A percentile compares a stretch with the other conserved stretches of the same genome.
Conservation (phyloP, 2,329 filamentous ascomycete species). For the Huntiella abstrusa region DNA sequence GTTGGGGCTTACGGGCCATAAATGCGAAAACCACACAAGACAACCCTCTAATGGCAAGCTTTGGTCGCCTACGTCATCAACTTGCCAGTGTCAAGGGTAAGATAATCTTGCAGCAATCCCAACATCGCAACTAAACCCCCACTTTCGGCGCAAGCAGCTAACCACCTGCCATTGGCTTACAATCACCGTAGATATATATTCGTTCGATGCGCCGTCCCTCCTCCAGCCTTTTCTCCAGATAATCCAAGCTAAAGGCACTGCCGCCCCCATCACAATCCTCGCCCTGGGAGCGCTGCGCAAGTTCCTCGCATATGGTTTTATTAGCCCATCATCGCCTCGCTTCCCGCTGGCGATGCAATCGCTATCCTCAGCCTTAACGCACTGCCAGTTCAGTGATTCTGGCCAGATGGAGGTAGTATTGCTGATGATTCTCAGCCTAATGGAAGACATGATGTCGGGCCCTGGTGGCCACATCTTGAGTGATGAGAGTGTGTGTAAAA, state of each 20-base stretch:
- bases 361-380: slow-evolving; percentile 83
- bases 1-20: slow-evolving; percentile 88
- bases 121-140: no score
- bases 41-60: slow-evolving; percentile 88
- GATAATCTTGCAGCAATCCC: slow-evolving; percentile 14
- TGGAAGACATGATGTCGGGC: slow-evolving; percentile 96
- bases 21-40: slow-evolving; percentile 96
- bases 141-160: no score
- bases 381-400: slow-evolving; percentile 92
- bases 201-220: slow-evolving; percentile 75
- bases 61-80: slow-evolving; percentile 75
- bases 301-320: slow-evolving; percentile 87
- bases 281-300: slow-evolving; percentile 88
- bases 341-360: slow-evolving; percentile 87
- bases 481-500: slow-evolving; percentile 95
- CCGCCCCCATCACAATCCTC: slow-evolving; percentile 86
- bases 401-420: slow-evolving; percentile 91
- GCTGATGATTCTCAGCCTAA: slow-evolving; percentile 82
- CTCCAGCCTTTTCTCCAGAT: slow-evolving; percentile 91
- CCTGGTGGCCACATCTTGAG: slow-evolving; percentile 85
- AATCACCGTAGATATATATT: slow-evolving; percentile 48
- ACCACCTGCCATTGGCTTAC: no score
- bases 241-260: slow-evolving; percentile 88
- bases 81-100: slow-evolving; percentile 67
- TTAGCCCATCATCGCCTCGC: slow-evolving; percentile 66